phyloP scores from a whole-genome alignment of 129 eudicot species.

The Flaveria sonorensis region DNA sequence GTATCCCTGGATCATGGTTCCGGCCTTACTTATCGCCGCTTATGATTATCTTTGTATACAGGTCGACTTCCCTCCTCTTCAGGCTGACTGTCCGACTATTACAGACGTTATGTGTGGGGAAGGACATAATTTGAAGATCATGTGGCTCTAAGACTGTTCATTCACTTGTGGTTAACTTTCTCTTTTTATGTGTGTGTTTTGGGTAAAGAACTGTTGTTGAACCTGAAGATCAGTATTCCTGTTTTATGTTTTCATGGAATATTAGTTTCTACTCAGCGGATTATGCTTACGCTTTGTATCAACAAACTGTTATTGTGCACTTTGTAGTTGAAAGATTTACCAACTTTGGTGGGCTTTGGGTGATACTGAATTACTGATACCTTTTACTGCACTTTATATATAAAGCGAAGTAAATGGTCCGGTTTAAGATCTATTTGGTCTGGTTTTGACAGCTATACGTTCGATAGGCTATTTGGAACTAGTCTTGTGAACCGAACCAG shows the following conservation, averaged over 20 bases:
- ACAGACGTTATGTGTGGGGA: slow-evolving; percentile 19
- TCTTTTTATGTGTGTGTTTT: slow-evolving; percentile 13
- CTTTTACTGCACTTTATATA: too few relatives aligned
- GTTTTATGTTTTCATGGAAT: slow-evolving; percentile 13
- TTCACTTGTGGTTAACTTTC: not conserved
- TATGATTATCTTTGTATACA: slow-evolving; percentile 73
- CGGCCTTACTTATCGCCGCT: slow-evolving; percentile 51
- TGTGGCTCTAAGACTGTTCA: slow-evolving; percentile 5
- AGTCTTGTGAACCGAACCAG: too few relatives aligned
- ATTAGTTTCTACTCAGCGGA: not conserved
- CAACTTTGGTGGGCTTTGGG: not conserved
- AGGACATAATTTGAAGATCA: slow-evolving; percentile 22
- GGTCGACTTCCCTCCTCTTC: slow-evolving; percentile 52
- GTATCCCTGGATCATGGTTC: slow-evolving; percentile 54
- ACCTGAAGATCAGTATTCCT: slow-evolving; percentile 3
- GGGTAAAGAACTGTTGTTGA: slow-evolving; percentile 16
- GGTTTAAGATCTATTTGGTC: too few relatives aligned
- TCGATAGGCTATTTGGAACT: too few relatives aligned
- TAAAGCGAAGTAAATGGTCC: too few relatives aligned
- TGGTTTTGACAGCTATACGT: too few relatives aligned
- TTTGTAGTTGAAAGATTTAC: slow-evolving; percentile 4
- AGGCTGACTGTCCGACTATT: not conserved
- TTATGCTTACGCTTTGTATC: slow-evolving; percentile 22
- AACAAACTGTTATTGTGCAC: not conserved
- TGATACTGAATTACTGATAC: not conserved